Evolutionary conservation across 164 flowering plant species (phyloP).

Genomic region (Pachysandra terminalis): DNA sequence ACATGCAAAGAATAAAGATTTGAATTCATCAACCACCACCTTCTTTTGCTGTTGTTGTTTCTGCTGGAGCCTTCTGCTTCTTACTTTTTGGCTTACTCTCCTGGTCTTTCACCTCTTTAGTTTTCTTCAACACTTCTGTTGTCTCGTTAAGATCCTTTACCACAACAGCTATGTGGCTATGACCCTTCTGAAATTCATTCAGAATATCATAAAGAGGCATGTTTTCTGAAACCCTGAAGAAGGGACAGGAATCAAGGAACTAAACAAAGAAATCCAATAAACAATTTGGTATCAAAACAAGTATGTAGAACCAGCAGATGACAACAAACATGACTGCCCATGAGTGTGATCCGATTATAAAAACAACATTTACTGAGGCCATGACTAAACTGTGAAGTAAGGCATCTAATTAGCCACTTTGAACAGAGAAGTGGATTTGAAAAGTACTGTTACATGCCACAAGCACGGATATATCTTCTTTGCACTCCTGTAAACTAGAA

Average conservation of each 20-base stretch:
- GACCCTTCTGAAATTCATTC: conserved; percentile 12
- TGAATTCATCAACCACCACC: conserved; percentile 14
- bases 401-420: no score
- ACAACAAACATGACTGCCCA: background rate
- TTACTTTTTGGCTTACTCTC: conserved; percentile 16
- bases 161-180: conserved; percentile 12
- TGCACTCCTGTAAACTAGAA: no score
- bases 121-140: conserved; percentile 28
- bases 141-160: conserved; percentile 45
- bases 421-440: no score
- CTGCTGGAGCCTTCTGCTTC: conserved; percentile 12
- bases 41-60: conserved; percentile 14
- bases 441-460: no score
- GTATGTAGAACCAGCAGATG: background rate
- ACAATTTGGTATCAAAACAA: background rate
- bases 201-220: conserved; percentile 11
- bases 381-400: no score
- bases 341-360: background rate
- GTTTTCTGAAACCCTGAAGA: conserved; percentile 45
- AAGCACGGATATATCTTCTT: no score
- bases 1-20: no score
- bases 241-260: conserved; percentile 13
- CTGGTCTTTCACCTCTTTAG: conserved; percentile 28
- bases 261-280: background rate
- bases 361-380: no score